Conservation (phyloP, 192 early-diverging fungal genomes). For the Podila horticola region DNA sequence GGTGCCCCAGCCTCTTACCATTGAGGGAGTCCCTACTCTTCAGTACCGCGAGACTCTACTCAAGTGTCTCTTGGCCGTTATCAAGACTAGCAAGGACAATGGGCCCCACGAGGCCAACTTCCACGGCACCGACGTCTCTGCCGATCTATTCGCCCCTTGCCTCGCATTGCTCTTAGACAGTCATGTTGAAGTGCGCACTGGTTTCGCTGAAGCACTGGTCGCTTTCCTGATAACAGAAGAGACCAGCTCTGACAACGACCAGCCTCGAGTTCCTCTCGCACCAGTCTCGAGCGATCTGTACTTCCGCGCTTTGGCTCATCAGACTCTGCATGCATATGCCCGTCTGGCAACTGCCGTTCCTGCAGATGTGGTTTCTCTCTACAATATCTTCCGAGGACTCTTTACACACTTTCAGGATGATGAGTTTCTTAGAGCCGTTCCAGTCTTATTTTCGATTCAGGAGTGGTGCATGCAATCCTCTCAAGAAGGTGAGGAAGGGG, state of each 20-base stretch:
- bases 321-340: slow-evolving; percentile 39
- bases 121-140: slow-evolving; percentile 39
- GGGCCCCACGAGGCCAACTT: slow-evolving; percentile 39
- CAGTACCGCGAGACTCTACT: slow-evolving; percentile 54
- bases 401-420: slow-evolving; percentile 45
- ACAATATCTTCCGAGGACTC: slow-evolving; percentile 36
- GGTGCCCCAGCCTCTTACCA: slow-evolving; percentile 16
- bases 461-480: slow-evolving; percentile 30
- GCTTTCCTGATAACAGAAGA: slow-evolving; percentile 55
- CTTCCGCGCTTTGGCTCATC: slow-evolving; percentile 44
- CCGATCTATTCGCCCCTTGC: slow-evolving; percentile 51
- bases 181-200: slow-evolving; percentile 43
- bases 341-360: slow-evolving; percentile 21
- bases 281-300: slow-evolving; percentile 39
- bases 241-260: slow-evolving; percentile 11
- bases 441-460: slow-evolving; percentile 43
- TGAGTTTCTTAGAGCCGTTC: slow-evolving; percentile 44
- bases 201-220: slow-evolving; percentile 51
- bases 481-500: slow-evolving; percentile 3
- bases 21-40: slow-evolving; percentile 55
- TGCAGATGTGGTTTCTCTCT: slow-evolving; percentile 30
- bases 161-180: slow-evolving; percentile 47
- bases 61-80: slow-evolving; percentile 57
- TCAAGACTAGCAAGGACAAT: slow-evolving; percentile 52
- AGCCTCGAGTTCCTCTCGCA: slow-evolving; percentile 17